Base-by-base conservation (phyloP, 1,139 yeast genomes). In the Candida pseudoviswanathii region DNA sequence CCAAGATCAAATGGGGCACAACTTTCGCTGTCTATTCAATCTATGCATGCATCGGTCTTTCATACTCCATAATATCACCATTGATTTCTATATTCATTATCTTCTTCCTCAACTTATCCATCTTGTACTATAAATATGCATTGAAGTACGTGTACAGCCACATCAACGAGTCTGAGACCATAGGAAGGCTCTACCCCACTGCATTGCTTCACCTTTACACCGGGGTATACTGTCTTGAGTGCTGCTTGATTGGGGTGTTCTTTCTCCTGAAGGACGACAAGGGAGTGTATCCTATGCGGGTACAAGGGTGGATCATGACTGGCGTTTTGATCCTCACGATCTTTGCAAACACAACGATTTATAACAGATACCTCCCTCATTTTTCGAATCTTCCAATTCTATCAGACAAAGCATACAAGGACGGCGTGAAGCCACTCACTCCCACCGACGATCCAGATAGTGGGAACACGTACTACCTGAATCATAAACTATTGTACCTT, bases 21-120 rank as follows among this genome's bases (percentile, higher is more conserved):
- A 66, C 80, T 0, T 90, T 86, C 59, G 92, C 97, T 0, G 75
- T 83, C 0, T 85, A 85, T 56, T 83, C 96, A 1, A 85, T 88
- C 4, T 77, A 88, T 57, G 92, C 86, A 0, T 81, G 89, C 6
- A 89, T 91, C 51, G 89, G 94, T 0, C 66, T 91, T 31, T 83
- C 88, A 0, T 90, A 89, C 59, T 79, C 90, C 5, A 80, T 89
- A 4, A 81, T 91, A 6, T 84, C 96, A 0, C 97, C 97, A 1
- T 58, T 89, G 49, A 86, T 91, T 2, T 73, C 88, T 3, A 63
- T 88, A 0, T 82, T 87, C 56, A 76, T 89, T 34, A 68, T 82
- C 4, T 63, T 86, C 51, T 76, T 90, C 2, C 80, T 89, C 48
- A 58, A 70, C 0, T 64, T 88, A 55, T 78, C 84, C 8, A 73